Evolutionary conservation across 2,329 filamentous ascomycete genomes (phyloP).

Genomic region (Fusarium keratoplasticum): DNA sequence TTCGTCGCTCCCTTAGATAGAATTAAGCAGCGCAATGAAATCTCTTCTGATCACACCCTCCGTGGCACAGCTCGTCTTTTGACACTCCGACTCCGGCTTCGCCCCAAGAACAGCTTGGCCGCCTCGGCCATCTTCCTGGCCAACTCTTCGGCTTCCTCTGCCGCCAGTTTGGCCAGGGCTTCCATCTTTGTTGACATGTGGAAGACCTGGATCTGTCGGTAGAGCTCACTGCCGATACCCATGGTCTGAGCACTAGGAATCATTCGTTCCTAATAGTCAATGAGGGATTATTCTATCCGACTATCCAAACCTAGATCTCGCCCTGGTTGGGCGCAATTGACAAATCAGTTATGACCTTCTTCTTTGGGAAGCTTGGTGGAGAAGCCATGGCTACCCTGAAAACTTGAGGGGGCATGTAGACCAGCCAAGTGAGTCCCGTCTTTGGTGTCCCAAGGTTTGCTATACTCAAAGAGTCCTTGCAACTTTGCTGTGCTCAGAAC

Average conservation of each 20-base stretch:
- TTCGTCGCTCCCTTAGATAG: too few relatives aligned
- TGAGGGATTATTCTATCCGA: background rate
- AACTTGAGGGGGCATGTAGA: background rate
- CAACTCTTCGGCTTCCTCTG: too few relatives aligned
- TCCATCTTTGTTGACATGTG: too few relatives aligned
- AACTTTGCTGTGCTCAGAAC: background rate
- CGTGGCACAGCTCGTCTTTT: too few relatives aligned
- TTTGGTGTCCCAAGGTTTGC: background rate
- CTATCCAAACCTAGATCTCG: background rate
- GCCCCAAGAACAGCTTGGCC: too few relatives aligned
- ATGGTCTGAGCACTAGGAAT: background rate
- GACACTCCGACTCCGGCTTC: too few relatives aligned
- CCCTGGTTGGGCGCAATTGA: background rate
- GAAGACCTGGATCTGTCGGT: too few relatives aligned
- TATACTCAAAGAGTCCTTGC: background rate
- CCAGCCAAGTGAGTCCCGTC: background rate
- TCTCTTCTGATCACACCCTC: too few relatives aligned
- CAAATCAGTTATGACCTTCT: background rate
- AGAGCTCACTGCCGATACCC: background rate
- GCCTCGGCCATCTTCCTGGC: too few relatives aligned
- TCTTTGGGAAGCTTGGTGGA: slow-evolving; percentile 26
- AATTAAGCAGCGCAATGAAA: too few relatives aligned
- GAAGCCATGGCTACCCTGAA: background rate
- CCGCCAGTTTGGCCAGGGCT: too few relatives aligned
- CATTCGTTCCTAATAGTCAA: background rate